phyloP scores from a whole-genome alignment of 352 stramenopile species.

The Peronospora belbahrii region DNA sequence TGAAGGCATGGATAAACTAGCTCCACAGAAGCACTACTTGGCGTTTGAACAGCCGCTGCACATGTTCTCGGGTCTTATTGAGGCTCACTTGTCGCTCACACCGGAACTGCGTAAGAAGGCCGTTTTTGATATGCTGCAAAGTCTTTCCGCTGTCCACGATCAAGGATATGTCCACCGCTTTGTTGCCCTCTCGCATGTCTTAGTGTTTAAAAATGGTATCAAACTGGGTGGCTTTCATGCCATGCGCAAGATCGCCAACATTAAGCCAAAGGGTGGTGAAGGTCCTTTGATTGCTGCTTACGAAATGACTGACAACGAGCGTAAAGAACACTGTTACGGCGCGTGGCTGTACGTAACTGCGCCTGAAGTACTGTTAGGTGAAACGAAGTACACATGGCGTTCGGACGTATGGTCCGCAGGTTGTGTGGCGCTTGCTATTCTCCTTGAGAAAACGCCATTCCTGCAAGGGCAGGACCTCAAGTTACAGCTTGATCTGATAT shows the following conservation, averaged over 20 bases:
- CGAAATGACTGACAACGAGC: slow-evolving; percentile 65
- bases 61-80: slow-evolving; percentile 65
- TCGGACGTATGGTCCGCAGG: slow-evolving; percentile 72
- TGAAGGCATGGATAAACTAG: slow-evolving; percentile 30
- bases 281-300: slow-evolving; percentile 27
- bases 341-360: slow-evolving; percentile 57
- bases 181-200: slow-evolving; percentile 59
- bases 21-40: slow-evolving; percentile 53
- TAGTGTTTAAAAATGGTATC: slow-evolving; percentile 56
- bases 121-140: slow-evolving; percentile 65
- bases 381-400: slow-evolving; percentile 59
- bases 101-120: slow-evolving; percentile 48
- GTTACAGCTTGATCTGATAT: slow-evolving; percentile 74
- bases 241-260: slow-evolving; percentile 40
- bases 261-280: slow-evolving; percentile 32
- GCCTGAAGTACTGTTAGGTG: slow-evolving; percentile 67
- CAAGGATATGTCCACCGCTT: slow-evolving; percentile 71
- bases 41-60: slow-evolving; percentile 76
- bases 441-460: slow-evolving; percentile 58
- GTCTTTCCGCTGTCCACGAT: slow-evolving; percentile 56
- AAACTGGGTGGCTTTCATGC: slow-evolving; percentile 68
- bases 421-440: slow-evolving; percentile 52
- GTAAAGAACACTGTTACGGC: slow-evolving; percentile 65
- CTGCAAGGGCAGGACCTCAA: slow-evolving; percentile 53
- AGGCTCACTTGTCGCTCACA: slow-evolving; percentile 42